A percentile compares a stretch with the other conserved stretches of the same genome.
phyloP scores from a whole-genome alignment of 495 filamentous ascomycete species.

The Hypoxylon cercidicola region DNA sequence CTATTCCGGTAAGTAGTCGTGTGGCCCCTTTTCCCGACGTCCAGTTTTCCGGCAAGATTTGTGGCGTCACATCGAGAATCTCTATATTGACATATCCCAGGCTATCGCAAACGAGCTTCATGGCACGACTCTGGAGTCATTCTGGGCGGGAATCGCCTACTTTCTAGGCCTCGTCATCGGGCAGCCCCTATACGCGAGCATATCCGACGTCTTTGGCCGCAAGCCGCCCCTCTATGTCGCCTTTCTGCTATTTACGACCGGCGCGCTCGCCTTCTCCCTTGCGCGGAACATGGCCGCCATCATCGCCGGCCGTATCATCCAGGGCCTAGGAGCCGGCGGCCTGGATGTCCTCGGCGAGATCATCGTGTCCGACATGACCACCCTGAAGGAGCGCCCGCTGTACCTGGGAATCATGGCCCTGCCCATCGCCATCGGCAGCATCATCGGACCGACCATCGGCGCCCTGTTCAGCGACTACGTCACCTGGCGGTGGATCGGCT shows the following conservation, averaged over 20 bases:
- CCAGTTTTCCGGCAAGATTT: not conserved
- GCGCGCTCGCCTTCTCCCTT: conserved; percentile 73
- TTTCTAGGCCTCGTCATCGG: conserved; percentile 60
- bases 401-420: conserved; percentile 51
- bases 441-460: conserved; percentile 51
- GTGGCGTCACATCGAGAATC: not conserved
- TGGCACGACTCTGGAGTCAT: conserved; percentile 66
- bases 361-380: conserved; percentile 69
- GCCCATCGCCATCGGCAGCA: conserved; percentile 49
- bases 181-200: conserved; percentile 56
- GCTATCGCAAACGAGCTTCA: conserved; percentile 56
- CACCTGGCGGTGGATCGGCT: conserved; percentile 57
- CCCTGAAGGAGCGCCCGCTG: conserved; percentile 50
- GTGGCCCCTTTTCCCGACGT: not conserved
- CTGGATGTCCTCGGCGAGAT: conserved; percentile 79
- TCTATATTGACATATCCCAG: conserved; percentile 30
- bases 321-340: conserved; percentile 82
- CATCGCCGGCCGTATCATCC: conserved; percentile 75
- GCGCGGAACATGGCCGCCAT: conserved; percentile 73
- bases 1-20: conserved; percentile 29
- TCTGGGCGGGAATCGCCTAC: conserved; percentile 69
- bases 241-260: conserved; percentile 67
- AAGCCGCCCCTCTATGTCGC: conserved; percentile 76
- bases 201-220: conserved; percentile 77
- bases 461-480: conserved; percentile 49